These are phyloP conservation scores for Pseudogymnoascus pannorum DNA, from an alignment of 2,329 filamentous ascomycete genomes.

Conservation along the genomic window DNA sequence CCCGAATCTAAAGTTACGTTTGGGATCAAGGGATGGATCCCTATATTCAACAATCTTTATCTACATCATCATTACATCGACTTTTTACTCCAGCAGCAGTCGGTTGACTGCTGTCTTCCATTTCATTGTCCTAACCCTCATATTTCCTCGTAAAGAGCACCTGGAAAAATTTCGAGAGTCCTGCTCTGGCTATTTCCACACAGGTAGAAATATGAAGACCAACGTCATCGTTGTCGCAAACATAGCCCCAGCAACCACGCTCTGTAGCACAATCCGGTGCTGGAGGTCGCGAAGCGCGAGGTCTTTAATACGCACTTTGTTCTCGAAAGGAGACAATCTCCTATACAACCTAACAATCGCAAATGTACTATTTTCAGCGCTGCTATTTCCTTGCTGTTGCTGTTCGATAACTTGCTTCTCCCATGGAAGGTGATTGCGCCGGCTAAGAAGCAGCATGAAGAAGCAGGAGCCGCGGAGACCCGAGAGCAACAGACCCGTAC, in stretches of 20 bases:
- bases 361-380: neutral
- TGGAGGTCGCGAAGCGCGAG: neutral
- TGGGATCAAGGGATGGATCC: neutral
- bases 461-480: conserved; percentile 42
- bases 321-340: neutral
- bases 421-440: conserved; percentile 41
- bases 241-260: neutral
- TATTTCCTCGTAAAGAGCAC: too few relatives aligned
- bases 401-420: conserved; percentile 27
- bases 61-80: neutral
- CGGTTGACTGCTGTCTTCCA: neutral
- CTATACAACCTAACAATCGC: neutral
- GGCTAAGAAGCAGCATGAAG: conserved; percentile 40
- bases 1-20: neutral
- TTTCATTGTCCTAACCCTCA: neutral
- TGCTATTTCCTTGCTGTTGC: conserved; percentile 22
- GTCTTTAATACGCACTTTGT: neutral
- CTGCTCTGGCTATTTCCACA: neutral
- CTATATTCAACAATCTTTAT: neutral
- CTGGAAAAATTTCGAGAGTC: too few relatives aligned
- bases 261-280: neutral
- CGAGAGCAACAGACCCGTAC: conserved; percentile 36
- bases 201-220: conserved; percentile 13
- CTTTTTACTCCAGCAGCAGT: neutral
- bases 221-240: neutral